Evolutionary conservation across 306 rosid genomes (phyloP).

Genomic region (Medicago arabica): DNA sequence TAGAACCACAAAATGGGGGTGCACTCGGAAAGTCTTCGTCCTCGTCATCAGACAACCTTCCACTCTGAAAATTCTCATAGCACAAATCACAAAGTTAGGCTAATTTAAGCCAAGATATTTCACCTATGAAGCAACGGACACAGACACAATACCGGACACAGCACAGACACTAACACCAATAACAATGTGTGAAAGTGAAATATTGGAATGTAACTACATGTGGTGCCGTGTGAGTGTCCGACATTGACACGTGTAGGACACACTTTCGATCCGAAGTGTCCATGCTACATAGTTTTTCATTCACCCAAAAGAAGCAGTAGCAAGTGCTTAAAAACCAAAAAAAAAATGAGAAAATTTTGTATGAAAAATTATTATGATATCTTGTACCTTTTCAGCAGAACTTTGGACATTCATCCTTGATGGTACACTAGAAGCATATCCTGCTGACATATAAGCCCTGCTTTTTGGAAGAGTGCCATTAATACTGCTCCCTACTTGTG

Average conservation of each 20-base stretch:
- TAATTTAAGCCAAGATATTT: conserved; percentile 32
- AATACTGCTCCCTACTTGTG: conserved; percentile 81
- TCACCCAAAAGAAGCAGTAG: neutral
- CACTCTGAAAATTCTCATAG: conserved; percentile 50
- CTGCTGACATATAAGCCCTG: conserved; percentile 72
- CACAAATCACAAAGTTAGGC: conserved; percentile 49
- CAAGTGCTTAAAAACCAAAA: neutral
- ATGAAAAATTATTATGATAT: conserved; percentile 11
- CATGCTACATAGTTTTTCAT: neutral
- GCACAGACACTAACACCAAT: neutral
- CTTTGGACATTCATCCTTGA: conserved; percentile 61
- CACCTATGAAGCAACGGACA: neutral
- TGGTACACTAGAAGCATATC: conserved; percentile 76
- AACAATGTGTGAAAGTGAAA: neutral
- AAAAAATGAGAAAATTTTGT: neutral
- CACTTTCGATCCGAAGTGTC: neutral
- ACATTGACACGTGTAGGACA: neutral
- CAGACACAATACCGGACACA: neutral
- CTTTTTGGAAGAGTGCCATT: conserved; percentile 62
- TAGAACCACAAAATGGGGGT: conserved; percentile 73
- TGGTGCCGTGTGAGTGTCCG: neutral
- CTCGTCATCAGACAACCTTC: conserved; percentile 71
- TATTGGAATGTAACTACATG: neutral
- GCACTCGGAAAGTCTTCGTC: conserved; percentile 80
- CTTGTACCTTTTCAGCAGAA: conserved; percentile 66